Evolutionary conservation across 345 rosid species (phyloP).

Genomic region (Gossypioides kirkii): DNA sequence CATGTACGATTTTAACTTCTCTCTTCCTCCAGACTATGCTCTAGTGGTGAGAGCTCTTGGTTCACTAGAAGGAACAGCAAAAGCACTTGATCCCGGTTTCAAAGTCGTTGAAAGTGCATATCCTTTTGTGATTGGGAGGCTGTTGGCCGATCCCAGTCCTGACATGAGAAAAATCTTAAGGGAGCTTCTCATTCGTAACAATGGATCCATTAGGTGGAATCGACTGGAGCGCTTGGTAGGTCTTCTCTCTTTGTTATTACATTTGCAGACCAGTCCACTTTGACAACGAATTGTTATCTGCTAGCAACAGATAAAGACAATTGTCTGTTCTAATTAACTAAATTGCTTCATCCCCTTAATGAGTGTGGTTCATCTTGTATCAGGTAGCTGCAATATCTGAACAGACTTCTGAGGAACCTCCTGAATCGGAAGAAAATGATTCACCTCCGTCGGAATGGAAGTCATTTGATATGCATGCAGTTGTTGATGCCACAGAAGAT

Average conservation of each 20-base stretch:
- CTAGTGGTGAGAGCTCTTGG: slow-evolving; percentile 88
- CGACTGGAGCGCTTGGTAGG: slow-evolving; percentile 86
- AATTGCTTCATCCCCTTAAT: not conserved
- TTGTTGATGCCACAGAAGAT: slow-evolving; percentile 87
- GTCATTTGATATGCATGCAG: slow-evolving; percentile 80
- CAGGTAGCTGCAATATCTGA: slow-evolving; percentile 89
- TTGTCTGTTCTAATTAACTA: not conserved
- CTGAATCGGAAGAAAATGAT: slow-evolving; percentile 23
- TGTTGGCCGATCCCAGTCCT: slow-evolving; percentile 80
- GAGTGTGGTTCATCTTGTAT: slow-evolving; percentile 6
- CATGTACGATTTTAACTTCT: slow-evolving; percentile 85
- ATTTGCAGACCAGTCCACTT: not conserved
- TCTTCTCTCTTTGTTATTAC: slow-evolving; percentile 3
- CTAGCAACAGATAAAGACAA: not conserved
- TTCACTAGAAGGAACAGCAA: slow-evolving; percentile 93
- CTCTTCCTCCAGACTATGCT: slow-evolving; percentile 91
- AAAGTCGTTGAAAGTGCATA: not conserved
- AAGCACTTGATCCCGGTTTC: slow-evolving; percentile 29
- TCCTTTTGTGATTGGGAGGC: slow-evolving; percentile 57
- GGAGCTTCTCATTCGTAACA: slow-evolving; percentile 71
- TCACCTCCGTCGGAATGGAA: slow-evolving; percentile 50
- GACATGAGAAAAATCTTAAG: slow-evolving; percentile 90
- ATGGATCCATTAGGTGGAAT: slow-evolving; percentile 96
- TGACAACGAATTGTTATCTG: not conserved
- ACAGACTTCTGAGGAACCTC: slow-evolving; percentile 39